These are phyloP conservation scores for Kwoniella heveanensis DNA, from an alignment of 768 basidiomycete genomes.

Conservation along the genomic window DNA sequence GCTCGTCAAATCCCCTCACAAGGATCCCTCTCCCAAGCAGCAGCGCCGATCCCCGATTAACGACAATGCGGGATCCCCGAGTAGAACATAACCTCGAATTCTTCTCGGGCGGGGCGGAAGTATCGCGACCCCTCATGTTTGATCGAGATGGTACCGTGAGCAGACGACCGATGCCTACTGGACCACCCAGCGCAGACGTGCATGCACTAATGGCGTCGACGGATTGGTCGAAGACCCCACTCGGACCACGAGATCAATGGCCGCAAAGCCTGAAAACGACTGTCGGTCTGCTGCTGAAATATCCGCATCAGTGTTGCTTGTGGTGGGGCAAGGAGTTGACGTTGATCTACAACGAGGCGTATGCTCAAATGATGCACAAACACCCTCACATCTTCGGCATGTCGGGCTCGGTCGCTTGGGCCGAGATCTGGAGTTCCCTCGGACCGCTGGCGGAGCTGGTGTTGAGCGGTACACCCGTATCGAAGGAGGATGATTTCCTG, in stretches of 20 bases:
- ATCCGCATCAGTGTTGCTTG: constrained; percentile 48
- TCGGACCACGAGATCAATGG: constrained; percentile 48
- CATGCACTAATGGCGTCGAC: constrained; percentile 40
- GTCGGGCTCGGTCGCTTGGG: constrained; percentile 48
- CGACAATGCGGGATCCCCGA: not conserved
- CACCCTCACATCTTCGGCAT: constrained; percentile 53
- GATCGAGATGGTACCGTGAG: constrained; percentile 40
- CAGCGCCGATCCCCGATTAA: not conserved
- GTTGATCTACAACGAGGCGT: constrained; percentile 51
- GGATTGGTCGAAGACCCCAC: constrained; percentile 49
- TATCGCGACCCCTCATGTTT: constrained; percentile 30
- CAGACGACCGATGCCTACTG: constrained; percentile 3
- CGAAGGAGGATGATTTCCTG: constrained; percentile 49
- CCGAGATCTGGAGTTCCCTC: constrained; percentile 47
- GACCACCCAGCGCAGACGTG: constrained; percentile 32
- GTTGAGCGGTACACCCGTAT: constrained; percentile 46
- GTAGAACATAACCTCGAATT: not conserved
- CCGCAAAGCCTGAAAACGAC: constrained; percentile 48
- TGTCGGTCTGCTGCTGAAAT: constrained; percentile 29
- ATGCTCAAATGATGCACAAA: constrained; percentile 47
- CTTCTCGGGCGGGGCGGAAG: not conserved
- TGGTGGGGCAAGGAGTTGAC: constrained; percentile 54
- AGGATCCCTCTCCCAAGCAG: not conserved
- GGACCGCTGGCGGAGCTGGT: constrained; percentile 49
- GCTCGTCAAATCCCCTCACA: not conserved